Conservation (phyloP, 1,284 basidiomycete species). For the Fomitopsis betulina region DNA sequence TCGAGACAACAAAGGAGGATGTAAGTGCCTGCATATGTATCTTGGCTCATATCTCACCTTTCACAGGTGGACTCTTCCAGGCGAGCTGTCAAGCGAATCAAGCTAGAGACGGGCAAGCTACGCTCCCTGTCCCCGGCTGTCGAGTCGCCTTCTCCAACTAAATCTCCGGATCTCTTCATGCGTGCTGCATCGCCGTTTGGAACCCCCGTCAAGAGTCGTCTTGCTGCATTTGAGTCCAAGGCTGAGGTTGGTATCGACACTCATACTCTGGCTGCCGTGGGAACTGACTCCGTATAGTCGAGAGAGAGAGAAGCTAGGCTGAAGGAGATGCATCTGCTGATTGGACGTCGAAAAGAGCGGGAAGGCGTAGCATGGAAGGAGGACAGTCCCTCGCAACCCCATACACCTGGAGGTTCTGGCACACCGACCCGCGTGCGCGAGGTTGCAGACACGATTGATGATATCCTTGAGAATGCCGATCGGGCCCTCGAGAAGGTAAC, state of each 20-base stretch:
- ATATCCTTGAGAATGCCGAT: slow-evolving; percentile 55
- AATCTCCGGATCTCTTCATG: slow-evolving; percentile 9
- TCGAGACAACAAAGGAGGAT: slow-evolving; percentile 61
- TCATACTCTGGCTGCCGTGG: not conserved
- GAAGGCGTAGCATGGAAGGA: slow-evolving; percentile 29
- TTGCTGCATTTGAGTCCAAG: not conserved
- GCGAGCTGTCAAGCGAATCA: slow-evolving; percentile 66
- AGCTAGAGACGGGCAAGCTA: slow-evolving; percentile 41
- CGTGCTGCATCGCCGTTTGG: slow-evolving; percentile 49
- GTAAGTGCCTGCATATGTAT: slow-evolving; percentile 34
- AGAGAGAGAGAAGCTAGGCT: slow-evolving; percentile 66
- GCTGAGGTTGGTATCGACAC: not conserved
- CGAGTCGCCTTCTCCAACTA: slow-evolving; percentile 8
- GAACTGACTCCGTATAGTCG: not conserved
- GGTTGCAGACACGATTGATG: slow-evolving; percentile 38
- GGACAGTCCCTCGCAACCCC: slow-evolving; percentile 14
- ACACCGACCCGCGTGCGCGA: slow-evolving; percentile 18
- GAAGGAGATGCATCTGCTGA: slow-evolving; percentile 74
- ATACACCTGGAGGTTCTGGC: slow-evolving; percentile 19
- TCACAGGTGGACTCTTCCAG: slow-evolving; percentile 61
- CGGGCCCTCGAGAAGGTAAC: slow-evolving; percentile 45
- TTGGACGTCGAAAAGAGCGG: slow-evolving; percentile 54
- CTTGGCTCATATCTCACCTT: slow-evolving; percentile 1
- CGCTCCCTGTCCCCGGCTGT: slow-evolving; percentile 13
- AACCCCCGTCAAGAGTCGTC: not conserved